Evolutionary conservation across 164 flowering plant genomes (phyloP).

Genomic region (Akebia trifoliata): DNA sequence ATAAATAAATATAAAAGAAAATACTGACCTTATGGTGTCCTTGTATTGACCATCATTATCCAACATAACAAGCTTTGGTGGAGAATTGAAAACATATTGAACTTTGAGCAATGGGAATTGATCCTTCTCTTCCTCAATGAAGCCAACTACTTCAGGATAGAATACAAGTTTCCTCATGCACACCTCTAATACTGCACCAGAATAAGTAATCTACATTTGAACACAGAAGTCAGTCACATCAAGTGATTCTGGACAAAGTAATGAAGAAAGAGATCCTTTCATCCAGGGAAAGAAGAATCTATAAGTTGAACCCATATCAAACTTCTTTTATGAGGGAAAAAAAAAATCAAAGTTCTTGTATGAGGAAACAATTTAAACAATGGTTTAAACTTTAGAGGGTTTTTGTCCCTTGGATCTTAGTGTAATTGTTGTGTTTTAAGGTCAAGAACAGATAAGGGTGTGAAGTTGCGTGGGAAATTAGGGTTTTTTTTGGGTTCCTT

Average conservation of each 20-base stretch:
- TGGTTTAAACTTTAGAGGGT: too few relatives aligned
- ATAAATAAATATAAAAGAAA: neutral
- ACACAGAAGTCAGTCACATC: constrained; percentile 4
- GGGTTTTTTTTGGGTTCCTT: too few relatives aligned
- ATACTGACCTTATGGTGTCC: constrained; percentile 76
- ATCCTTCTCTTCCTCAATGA: constrained; percentile 87
- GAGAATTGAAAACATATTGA: constrained; percentile 73
- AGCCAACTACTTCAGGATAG: constrained; percentile 85
- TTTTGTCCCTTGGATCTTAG: too few relatives aligned
- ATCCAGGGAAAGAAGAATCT: too few relatives aligned
- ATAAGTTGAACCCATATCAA: too few relatives aligned
- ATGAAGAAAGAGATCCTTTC: neutral
- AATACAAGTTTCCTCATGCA: constrained; percentile 94
- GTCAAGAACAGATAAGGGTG: too few relatives aligned
- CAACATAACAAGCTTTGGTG: constrained; percentile 81
- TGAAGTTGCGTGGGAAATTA: too few relatives aligned
- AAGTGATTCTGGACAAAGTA: neutral
- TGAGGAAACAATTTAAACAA: too few relatives aligned
- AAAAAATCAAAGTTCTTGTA: too few relatives aligned
- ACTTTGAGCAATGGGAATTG: constrained; percentile 63
- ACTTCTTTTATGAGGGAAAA: neutral
- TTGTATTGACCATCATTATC: constrained; percentile 63
- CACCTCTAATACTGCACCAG: constrained; percentile 77
- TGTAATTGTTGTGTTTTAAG: too few relatives aligned
- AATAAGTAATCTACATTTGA: constrained; percentile 53